Percentiles rank a stretch among this genome's conserved stretches.
phyloP scores from a whole-genome alignment of 768 basidiomycete genomes.

The Kwoniella heveanensis region DNA sequence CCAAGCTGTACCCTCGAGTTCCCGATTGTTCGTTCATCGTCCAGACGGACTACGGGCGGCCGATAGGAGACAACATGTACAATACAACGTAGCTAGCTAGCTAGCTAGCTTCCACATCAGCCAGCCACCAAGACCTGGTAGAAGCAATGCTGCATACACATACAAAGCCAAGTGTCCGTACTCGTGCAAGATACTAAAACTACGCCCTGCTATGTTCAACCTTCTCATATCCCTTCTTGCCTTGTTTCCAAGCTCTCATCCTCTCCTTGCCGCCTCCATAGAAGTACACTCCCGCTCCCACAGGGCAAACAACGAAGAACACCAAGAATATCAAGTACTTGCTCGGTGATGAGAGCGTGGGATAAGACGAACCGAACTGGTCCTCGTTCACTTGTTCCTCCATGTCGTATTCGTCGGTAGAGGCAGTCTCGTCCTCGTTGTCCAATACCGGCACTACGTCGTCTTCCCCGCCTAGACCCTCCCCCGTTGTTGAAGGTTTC shows the following conservation, averaged over 20 bases:
- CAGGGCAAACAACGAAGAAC: conserved; percentile 60
- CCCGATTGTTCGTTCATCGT: no score
- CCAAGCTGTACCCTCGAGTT: no score
- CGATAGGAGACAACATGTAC: no score
- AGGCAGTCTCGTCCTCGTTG: conserved; percentile 51
- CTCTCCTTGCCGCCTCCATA: conserved; percentile 44
- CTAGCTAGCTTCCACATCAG: no score
- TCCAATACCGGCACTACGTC: conserved; percentile 37
- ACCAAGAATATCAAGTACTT: conserved; percentile 54
- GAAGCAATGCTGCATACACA: no score
- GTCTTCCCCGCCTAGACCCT: conserved; percentile 8
- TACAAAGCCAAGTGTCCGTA: no score
- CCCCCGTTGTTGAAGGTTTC: neutral
- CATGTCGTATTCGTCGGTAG: conserved; percentile 2
- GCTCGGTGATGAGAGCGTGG: conserved; percentile 37
- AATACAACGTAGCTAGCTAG: no score
- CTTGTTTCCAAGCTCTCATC: conserved; percentile 25
- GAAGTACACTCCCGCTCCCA: conserved; percentile 42
- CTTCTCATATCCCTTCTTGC: conserved; percentile 36
- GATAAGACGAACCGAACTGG: conserved; percentile 16
- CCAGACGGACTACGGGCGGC: no score
- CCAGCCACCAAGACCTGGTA: no score
- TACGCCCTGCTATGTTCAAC: conserved; percentile 9
- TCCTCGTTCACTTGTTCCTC: conserved; percentile 17
- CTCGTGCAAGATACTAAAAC: no score